phyloP scores from a whole-genome alignment of 306 rosid genomes.

The Begonia loranthoides region DNA sequence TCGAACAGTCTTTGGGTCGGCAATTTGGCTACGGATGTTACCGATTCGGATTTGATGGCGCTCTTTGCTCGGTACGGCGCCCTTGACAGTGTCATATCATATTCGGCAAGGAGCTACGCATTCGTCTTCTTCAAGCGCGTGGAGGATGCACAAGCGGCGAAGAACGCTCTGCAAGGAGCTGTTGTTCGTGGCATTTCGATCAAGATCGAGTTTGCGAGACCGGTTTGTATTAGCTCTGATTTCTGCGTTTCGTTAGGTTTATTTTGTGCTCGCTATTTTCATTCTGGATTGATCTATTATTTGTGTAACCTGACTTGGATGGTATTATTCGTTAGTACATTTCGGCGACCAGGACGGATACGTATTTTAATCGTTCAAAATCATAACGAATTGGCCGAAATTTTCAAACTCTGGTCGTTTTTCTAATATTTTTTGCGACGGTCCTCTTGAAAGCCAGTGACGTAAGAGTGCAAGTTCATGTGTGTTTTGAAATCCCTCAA shows the following conservation, averaged over 20 bases:
- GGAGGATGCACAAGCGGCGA: constrained; percentile 89
- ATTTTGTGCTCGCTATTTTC: constrained; percentile 3
- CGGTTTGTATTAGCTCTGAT: constrained; percentile 93
- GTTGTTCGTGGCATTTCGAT: constrained; percentile 41
- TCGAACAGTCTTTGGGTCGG: constrained; percentile 94
- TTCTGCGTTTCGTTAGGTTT: constrained; percentile 29
- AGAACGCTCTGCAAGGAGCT: constrained; percentile 59
- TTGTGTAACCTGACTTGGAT: constrained; percentile 12
- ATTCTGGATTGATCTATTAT: constrained; percentile 9
- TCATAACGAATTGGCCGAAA: too few species aligned
- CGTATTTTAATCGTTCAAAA: too few species aligned
- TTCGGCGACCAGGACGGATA: not conserved
- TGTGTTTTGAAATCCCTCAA: too few species aligned
- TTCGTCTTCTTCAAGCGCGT: constrained; percentile 70
- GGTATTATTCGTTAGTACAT: not conserved
- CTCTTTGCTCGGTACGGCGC: constrained; percentile 73
- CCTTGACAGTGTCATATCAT: constrained; percentile 68
- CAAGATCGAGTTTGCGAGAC: constrained; percentile 89
- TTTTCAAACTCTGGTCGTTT: too few species aligned
- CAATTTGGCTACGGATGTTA: constrained; percentile 57
- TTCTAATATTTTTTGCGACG: too few species aligned
- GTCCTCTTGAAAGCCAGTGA: too few species aligned
- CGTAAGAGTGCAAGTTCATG: too few species aligned
- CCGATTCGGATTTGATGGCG: constrained; percentile 68
- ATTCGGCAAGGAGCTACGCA: constrained; percentile 74